Base-by-base conservation (phyloP, 768 basidiomycete species). In the Tulasnella sp. region DNA sequence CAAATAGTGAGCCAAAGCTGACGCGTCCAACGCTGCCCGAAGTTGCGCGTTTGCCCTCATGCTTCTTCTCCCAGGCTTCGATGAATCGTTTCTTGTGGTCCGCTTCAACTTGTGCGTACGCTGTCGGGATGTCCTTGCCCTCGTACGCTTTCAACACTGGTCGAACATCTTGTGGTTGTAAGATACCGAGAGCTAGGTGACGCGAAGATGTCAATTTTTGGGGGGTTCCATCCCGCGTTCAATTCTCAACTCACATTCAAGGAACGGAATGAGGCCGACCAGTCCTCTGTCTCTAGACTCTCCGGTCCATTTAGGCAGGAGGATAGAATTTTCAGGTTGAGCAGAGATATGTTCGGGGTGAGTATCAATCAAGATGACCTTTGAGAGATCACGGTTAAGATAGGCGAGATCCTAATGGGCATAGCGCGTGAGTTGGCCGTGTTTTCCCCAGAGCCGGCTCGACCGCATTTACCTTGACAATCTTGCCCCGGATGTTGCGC, bases 221-320 rank as follows among this genome's bases (percentile, higher is more conserved):
- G 39, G 76, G 39, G 80, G 80, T 40, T 31, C 18, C 40, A 27
- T n/a, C 18, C 73, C 40, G n/a, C 24, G 1, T 21, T 34, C 19
- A 1, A 72, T 74, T 7, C 1, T 19, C 42, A 12, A 86, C 88
- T 77, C 83, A 88, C 96, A 96, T 87, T 99, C 98, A 5, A 99
- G 89, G 91, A 99, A 98, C 0, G 97, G 97, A 82, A 99, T 96
- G 88, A 98, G 89, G n/a, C 92, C 92, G 27, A 98, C 85, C 56
- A 99, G 90, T 0, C 94, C 95, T 81, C 87, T 90, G 84, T 92
- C 91, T 85, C 92, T 86, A 0, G 91, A 86, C 76, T 92, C 90
- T 2, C 97, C 97, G 0, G 90, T 90, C 98, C 98, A 99, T 82
- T 92, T 91, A 24, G 92, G 91, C 46, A 99, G 83, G 73, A 95